Conservation (phyloP, 2,329 filamentous ascomycete species). For the Aspergillus fijiensis region DNA sequence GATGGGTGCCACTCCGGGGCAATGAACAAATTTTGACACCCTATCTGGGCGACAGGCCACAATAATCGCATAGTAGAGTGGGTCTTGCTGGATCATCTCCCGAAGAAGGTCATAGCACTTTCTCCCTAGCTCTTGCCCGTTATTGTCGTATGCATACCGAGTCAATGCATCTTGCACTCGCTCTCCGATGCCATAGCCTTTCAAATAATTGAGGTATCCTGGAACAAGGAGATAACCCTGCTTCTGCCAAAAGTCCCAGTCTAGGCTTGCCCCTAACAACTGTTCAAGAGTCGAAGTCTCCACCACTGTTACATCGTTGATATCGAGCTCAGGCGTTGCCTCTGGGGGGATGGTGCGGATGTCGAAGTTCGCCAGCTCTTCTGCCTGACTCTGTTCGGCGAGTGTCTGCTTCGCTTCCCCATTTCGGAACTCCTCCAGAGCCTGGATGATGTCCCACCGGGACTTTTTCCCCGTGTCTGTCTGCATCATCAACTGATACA, state of each 20-base stretch:
- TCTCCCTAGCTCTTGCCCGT: not conserved
- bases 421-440: no score
- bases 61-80: not conserved
- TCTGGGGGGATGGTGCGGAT: no score
- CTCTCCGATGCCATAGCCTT: not conserved
- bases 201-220: not conserved
- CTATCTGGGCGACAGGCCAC: not conserved
- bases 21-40: not conserved
- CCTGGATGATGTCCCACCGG: no score
- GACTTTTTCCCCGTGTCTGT: no score
- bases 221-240: not conserved
- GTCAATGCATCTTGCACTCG: not conserved
- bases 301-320: no score
- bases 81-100: not conserved
- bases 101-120: not conserved
- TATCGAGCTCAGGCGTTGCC: no score
- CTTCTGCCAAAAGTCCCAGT: not conserved
- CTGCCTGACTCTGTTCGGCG: no score
- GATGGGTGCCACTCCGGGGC: not conserved
- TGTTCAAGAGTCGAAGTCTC: not conserved
- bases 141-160: not conserved
- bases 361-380: no score
- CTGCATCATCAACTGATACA: no score
- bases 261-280: not conserved
- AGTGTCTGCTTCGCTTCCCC: no score